A percentile compares a stretch with the other conserved stretches of the same genome.
phyloP scores from a whole-genome alignment of 164 flowering plant species.

The Akebia trifoliata region DNA sequence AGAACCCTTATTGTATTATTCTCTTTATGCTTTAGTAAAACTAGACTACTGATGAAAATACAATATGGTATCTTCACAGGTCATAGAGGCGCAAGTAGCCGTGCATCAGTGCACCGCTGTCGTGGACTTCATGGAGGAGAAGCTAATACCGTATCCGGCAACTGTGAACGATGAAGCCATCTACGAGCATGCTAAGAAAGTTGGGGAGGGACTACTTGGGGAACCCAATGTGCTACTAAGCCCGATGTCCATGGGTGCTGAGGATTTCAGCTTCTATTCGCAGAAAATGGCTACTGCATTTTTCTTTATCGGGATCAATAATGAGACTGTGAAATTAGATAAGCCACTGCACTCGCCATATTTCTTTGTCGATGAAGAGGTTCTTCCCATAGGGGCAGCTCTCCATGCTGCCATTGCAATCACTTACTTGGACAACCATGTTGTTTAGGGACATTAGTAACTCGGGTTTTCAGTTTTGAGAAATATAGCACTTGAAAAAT shows the following conservation, averaged over 20 bases:
- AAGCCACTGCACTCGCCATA: slow-evolving; percentile 44
- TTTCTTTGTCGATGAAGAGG: slow-evolving; percentile 57
- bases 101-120: slow-evolving; percentile 51
- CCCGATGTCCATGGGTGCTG: slow-evolving; percentile 51
- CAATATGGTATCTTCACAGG: slow-evolving; percentile 27
- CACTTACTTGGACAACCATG: slow-evolving; percentile 40
- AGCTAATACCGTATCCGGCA: slow-evolving; percentile 40
- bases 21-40: too few species aligned
- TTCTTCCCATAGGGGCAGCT: slow-evolving; percentile 73
- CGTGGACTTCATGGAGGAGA: slow-evolving; percentile 61
- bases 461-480: too few species aligned
- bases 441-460: too few species aligned
- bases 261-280: slow-evolving; percentile 70
- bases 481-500: too few species aligned
- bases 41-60: not conserved
- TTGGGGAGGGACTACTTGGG: slow-evolving; percentile 50
- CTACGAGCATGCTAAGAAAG: slow-evolving; percentile 51
- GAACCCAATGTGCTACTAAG: slow-evolving; percentile 31
- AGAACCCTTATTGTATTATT: not conserved
- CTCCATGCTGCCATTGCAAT: slow-evolving; percentile 69
- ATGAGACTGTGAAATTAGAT: slow-evolving; percentile 32
- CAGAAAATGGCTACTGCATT: slow-evolving; percentile 41
- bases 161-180: slow-evolving; percentile 48
- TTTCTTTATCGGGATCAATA: slow-evolving; percentile 45
- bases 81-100: slow-evolving; percentile 51